Evolutionary conservation across 192 early-diverging fungal species (phyloP).

Genomic region (Rhizoclosmatium sp.): DNA sequence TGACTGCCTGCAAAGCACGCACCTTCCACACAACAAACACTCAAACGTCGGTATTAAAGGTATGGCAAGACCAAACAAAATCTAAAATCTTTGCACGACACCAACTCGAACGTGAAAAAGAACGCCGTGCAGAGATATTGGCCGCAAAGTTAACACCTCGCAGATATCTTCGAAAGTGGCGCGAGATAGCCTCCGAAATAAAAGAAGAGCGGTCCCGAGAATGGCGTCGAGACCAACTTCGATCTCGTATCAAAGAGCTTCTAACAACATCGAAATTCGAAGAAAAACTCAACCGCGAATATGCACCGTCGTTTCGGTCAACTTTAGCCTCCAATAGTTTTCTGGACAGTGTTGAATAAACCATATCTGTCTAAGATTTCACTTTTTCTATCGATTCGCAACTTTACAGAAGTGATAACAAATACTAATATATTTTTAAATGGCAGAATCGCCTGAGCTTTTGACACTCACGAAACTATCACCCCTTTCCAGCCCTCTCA

Average conservation of each 20-base stretch:
- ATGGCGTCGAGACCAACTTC: slow-evolving; percentile 15
- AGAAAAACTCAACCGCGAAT: slow-evolving; percentile 22
- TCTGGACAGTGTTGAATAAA: slow-evolving; percentile 1
- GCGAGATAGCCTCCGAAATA: background rate
- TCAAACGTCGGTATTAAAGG: no score
- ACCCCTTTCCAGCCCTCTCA: background rate
- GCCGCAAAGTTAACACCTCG: slow-evolving; percentile 5
- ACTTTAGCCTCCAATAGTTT: background rate
- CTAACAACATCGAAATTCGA: slow-evolving; percentile 5
- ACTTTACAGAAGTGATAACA: no score
- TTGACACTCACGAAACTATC: background rate
- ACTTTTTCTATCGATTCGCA: background rate
- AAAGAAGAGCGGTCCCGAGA: slow-evolving; percentile 8
- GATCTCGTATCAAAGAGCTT: slow-evolving; percentile 9
- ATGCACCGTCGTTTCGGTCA: background rate
- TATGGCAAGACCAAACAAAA: background rate
- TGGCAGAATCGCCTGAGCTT: background rate
- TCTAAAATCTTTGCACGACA: slow-evolving; percentile 1
- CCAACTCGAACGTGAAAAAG: slow-evolving; percentile 21
- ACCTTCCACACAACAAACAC: no score
- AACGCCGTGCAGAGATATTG: background rate
- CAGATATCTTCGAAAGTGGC: slow-evolving; percentile 14
- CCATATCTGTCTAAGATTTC: background rate
- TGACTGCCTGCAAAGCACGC: no score
- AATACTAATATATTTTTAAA: no score